These are phyloP conservation scores for Halenospora varia DNA, from an alignment of 495 filamentous ascomycete genomes.

Conservation along the genomic window DNA sequence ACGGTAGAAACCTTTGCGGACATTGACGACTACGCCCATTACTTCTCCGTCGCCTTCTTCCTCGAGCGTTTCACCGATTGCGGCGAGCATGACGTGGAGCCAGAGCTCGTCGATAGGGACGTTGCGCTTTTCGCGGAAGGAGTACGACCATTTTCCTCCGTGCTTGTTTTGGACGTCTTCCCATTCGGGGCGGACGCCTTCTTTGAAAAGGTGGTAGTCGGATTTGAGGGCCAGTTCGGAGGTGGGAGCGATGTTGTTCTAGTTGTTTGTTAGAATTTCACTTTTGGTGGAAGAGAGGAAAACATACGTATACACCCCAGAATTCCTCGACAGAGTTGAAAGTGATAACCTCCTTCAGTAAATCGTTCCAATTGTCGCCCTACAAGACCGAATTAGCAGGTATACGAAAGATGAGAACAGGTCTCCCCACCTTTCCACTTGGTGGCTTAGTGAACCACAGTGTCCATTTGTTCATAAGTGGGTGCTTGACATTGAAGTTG, in stretches of 20 bases:
- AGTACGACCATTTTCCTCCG: conserved; percentile 96
- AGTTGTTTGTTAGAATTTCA: conserved; percentile 22
- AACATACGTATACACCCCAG: conserved; percentile 96
- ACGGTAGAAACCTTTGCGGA: conserved; percentile 96
- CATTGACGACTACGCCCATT: conserved; percentile 99
- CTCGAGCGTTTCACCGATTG: conserved; percentile 97
- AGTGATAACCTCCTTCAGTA: conserved; percentile 96
- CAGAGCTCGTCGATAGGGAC: conserved; percentile 93
- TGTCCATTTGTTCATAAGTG: conserved; percentile 93
- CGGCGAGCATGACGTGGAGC: conserved; percentile 94
- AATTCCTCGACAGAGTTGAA: conserved; percentile 99
- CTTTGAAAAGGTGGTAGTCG: conserved; percentile 99
- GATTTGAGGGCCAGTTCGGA: conserved; percentile 95
- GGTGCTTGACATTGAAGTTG: conserved; percentile 99
- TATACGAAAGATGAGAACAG: not conserved
- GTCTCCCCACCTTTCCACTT: conserved; percentile 75
- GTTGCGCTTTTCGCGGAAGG: conserved; percentile 89
- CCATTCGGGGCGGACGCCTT: conserved; percentile 95
- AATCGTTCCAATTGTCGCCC: conserved; percentile 98
- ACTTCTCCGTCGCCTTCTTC: conserved; percentile 91
- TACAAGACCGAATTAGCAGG: conserved; percentile 31
- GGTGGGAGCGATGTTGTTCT: conserved; percentile 98
- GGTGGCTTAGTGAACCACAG: conserved; percentile 99
- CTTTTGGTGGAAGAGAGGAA: not conserved
- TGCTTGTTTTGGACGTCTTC: conserved; percentile 98